These are phyloP conservation scores for Gossypium stocksii DNA, from an alignment of 345 rosid genomes.

Conservation along the genomic window DNA sequence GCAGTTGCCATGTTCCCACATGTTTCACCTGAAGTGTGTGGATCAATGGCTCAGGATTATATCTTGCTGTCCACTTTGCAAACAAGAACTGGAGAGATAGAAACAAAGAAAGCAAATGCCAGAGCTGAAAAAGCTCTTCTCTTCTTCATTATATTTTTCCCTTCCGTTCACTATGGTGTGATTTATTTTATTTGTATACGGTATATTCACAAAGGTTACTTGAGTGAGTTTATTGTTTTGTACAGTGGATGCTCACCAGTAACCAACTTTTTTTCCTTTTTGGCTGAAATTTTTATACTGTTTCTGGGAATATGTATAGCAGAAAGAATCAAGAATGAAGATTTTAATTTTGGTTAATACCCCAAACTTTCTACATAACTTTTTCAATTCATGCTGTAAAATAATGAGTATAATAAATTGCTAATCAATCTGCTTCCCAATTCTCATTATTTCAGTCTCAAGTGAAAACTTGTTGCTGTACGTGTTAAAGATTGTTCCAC, in stretches of 20 bases:
- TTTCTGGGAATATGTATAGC: constrained; percentile 7
- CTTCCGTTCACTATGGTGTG: constrained; percentile 12
- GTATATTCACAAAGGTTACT: constrained; percentile 23
- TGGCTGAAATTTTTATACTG: not conserved
- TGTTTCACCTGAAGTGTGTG: constrained; percentile 85
- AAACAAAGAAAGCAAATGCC: not conserved
- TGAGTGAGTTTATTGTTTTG: constrained; percentile 39
- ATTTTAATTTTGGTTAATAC: constrained; percentile 5
- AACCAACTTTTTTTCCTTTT: constrained; percentile 3
- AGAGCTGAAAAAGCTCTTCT: not conserved
- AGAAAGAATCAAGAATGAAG: not conserved
- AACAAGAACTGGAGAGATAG: constrained; percentile 75
- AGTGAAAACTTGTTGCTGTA: not conserved
- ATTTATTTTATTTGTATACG: constrained; percentile 16
- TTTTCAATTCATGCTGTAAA: not conserved
- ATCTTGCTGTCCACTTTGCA: constrained; percentile 96
- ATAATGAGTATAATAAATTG: not conserved
- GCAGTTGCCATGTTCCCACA: constrained; percentile 82
- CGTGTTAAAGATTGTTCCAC: not conserved
- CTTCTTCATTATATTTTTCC: not conserved
- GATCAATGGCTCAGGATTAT: constrained; percentile 97
- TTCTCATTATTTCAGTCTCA: not conserved
- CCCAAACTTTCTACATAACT: not conserved
- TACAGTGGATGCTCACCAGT: constrained; percentile 37
- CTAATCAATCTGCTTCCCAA: not conserved